Evolutionary conservation across 108 stramenopile genomes (phyloP).

Genomic region (Nitzschia sp.): DNA sequence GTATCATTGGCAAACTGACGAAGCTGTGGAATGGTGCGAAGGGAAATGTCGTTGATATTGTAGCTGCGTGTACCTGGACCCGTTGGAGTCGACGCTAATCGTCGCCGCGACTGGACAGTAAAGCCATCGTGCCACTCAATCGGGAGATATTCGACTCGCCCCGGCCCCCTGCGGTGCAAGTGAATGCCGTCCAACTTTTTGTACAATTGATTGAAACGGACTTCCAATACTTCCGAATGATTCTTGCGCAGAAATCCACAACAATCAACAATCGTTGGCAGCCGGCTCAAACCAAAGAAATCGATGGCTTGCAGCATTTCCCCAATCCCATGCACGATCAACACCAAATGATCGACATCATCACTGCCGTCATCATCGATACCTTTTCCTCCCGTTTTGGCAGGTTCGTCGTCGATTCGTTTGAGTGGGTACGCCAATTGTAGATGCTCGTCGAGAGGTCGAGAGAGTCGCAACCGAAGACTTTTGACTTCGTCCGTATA

Average conservation of each 20-base stretch:
- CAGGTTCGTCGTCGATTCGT: neutral
- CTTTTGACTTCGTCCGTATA: slow-evolving; percentile 12
- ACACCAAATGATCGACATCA: slow-evolving; percentile 64
- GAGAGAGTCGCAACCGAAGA: neutral
- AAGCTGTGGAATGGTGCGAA: slow-evolving; percentile 70
- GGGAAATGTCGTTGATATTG: slow-evolving; percentile 67
- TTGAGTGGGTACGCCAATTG: slow-evolving; percentile 21
- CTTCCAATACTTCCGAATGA: slow-evolving; percentile 51
- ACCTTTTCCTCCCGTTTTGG: neutral
- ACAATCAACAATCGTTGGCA: slow-evolving; percentile 69
- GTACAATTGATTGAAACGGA: slow-evolving; percentile 25
- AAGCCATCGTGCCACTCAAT: slow-evolving; percentile 83
- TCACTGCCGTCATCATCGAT: slow-evolving; percentile 26
- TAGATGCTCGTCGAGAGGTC: slow-evolving; percentile 5
- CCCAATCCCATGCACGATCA: slow-evolving; percentile 83
- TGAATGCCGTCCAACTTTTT: slow-evolving; percentile 7
- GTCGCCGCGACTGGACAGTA: slow-evolving; percentile 50
- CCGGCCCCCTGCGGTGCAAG: neutral
- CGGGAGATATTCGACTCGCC: slow-evolving; percentile 73
- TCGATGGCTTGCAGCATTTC: slow-evolving; percentile 66
- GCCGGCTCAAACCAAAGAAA: slow-evolving; percentile 61
- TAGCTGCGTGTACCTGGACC: slow-evolving; percentile 1
- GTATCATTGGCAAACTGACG: slow-evolving; percentile 80
- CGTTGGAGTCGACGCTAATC: neutral
- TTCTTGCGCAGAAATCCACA: slow-evolving; percentile 66